phyloP scores from a whole-genome alignment of 2,329 filamentous ascomycete species.

The Beauveria varroae region DNA sequence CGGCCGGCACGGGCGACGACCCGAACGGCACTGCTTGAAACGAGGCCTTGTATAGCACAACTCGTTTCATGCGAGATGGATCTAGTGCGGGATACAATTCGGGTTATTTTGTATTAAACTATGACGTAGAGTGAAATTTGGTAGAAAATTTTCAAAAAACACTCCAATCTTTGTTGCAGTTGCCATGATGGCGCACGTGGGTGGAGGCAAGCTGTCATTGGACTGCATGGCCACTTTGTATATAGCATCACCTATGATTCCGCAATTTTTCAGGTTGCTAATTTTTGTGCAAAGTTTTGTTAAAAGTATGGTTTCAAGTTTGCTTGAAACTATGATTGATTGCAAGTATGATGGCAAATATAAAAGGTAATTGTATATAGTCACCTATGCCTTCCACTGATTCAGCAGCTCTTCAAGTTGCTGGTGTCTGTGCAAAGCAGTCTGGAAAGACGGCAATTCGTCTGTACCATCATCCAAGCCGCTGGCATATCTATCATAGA shows the following conservation, averaged over 20 bases:
- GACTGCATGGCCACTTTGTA: not conserved
- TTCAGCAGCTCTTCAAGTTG: slow-evolving; percentile 32
- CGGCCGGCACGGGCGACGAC: too few relatives aligned
- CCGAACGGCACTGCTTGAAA: too few relatives aligned
- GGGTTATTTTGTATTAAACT: too few relatives aligned
- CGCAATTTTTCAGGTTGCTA: slow-evolving; percentile 33
- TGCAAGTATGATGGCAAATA: too few relatives aligned
- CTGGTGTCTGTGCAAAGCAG: slow-evolving; percentile 39
- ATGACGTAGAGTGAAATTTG: too few relatives aligned
- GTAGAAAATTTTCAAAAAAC: too few relatives aligned
- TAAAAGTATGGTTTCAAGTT: slow-evolving; percentile 20
- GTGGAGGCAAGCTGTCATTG: too few relatives aligned
- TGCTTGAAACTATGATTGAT: slow-evolving; percentile 18
- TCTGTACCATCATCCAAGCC: slow-evolving; percentile 11
- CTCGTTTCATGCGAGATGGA: too few relatives aligned
- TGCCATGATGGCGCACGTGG: too few relatives aligned
- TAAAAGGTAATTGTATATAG: not conserved
- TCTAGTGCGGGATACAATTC: too few relatives aligned
- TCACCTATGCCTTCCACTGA: not conserved
- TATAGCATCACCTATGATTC: not conserved
- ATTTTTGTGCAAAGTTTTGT: slow-evolving; percentile 31
- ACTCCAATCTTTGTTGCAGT: too few relatives aligned
- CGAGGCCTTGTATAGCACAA: too few relatives aligned
- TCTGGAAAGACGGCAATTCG: slow-evolving; percentile 28
- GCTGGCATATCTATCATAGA: slow-evolving; percentile 49